These are phyloP conservation scores for Grosmannia serpens DNA, from an alignment of 2,329 filamentous ascomycete genomes.

Conservation along the genomic window DNA sequence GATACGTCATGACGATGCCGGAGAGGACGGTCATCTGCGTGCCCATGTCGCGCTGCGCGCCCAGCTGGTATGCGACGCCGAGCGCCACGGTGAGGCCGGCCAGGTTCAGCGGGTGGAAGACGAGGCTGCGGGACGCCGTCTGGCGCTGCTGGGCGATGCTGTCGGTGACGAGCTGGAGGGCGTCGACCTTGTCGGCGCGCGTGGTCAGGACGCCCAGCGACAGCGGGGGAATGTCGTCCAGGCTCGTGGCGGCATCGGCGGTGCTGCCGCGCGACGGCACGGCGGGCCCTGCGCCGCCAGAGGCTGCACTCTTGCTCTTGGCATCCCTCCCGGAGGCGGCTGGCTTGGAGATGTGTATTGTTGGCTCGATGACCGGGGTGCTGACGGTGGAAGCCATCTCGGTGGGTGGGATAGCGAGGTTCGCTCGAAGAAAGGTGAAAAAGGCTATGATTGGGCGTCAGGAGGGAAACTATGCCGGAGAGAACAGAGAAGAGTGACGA, in stretches of 20 bases:
- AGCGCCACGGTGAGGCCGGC: slow-evolving; percentile 33
- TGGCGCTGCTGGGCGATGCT: slow-evolving; percentile 75
- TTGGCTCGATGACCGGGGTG: slow-evolving; percentile 51
- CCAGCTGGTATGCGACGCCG: slow-evolving; percentile 32
- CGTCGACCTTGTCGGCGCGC: slow-evolving; percentile 51
- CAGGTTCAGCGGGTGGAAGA: slow-evolving; percentile 49
- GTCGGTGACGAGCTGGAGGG: slow-evolving; percentile 65
- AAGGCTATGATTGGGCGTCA: slow-evolving; percentile 57
- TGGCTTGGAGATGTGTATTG: slow-evolving; percentile 13
- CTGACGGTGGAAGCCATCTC: slow-evolving; percentile 51
- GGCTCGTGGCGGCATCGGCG: slow-evolving; percentile 17
- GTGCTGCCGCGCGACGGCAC: slow-evolving; percentile 19
- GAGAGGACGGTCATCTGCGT: slow-evolving; percentile 45
- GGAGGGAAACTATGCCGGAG: background rate
- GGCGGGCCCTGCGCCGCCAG: background rate
- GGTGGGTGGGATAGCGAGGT: slow-evolving; percentile 56
- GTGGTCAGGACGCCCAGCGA: slow-evolving; percentile 44
- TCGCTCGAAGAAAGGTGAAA: slow-evolving; percentile 70
- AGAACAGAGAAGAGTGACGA: background rate
- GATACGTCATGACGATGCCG: slow-evolving; percentile 50
- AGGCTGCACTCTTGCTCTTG: background rate
- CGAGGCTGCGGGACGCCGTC: slow-evolving; percentile 48
- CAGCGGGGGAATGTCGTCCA: slow-evolving; percentile 49
- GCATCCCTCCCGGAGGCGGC: background rate
- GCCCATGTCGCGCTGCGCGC: slow-evolving; percentile 35